Base-by-base conservation (phyloP, 1,284 basidiomycete species). In the Vanrija humicola region DNA sequence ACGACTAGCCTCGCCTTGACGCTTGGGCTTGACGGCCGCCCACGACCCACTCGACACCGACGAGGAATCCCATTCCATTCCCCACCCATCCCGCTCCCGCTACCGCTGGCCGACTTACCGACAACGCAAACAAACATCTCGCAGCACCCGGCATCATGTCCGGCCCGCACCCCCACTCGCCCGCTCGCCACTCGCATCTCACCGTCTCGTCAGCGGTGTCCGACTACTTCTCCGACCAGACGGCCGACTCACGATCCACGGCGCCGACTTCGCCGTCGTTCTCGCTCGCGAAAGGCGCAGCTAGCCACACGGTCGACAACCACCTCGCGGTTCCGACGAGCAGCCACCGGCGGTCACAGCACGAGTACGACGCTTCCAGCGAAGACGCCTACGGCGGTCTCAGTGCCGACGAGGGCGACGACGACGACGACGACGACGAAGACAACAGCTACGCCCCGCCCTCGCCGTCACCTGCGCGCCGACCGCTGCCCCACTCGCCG, bases 401-500 rank as follows among this genome's bases (percentile, higher is more conserved):
- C 16, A 65, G 50, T 46, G 52, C 50, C n/a, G 67, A 61, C 42
- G 67, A 69, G 48, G n/a, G 44, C 21, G 42, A 21, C 42, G 18
- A 43, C 18, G 10, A 25, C 42, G 14, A 26, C 21, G 67, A 61
- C 39, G 65, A 69, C 45, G 8, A 21, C 12, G 16, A 21, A 14
- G 8, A 43, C 7, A n/a, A 25, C 42, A 6, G 16, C 16, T 12
- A 9, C 46, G 64, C 9, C 12, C 34, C 34, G 12, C 34, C 34
- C 16, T 63, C 64, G 19, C 66, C 66, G 3, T 64, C 64, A 3
- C 67, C 67, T 12, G 50, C 65, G 16, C 59, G 64, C 16, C 8
- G n/a, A 6, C 10, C 38, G 10, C 40, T 18, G 40, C 48, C 48
- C n/a, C 48, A 43, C 28, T 40, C 48, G 6, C 48, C 48, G 18